Conservation (phyloP, 2,329 filamentous ascomycete species). For the Fusarium temperatum region DNA sequence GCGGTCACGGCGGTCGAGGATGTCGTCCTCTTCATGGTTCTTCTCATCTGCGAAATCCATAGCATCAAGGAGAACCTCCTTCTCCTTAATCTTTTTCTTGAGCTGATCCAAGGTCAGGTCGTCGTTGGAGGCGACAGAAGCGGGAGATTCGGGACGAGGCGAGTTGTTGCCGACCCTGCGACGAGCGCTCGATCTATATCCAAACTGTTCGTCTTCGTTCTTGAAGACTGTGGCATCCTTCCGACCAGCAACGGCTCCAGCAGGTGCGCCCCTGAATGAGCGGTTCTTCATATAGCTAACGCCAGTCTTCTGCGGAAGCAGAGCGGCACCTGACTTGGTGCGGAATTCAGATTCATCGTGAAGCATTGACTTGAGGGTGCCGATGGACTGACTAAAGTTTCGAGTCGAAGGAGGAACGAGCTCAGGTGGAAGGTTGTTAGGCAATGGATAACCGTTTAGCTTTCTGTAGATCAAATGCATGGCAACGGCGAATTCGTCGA, state of each 20-base stretch:
- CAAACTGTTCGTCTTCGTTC: constrained; percentile 92
- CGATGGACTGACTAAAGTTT: constrained; percentile 92
- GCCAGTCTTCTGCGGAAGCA: constrained; percentile 96
- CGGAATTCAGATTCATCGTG: constrained; percentile 88
- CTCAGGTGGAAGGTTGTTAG: constrained; percentile 86
- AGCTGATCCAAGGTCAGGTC: constrained; percentile 88
- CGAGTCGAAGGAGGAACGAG: constrained; percentile 93
- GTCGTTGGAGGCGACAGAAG: constrained; percentile 75
- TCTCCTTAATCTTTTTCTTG: constrained; percentile 91
- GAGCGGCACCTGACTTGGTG: constrained; percentile 87
- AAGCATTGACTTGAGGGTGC: constrained; percentile 89
- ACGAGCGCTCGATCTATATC: constrained; percentile 93
- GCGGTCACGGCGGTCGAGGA: constrained; percentile 87
- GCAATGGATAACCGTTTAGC: constrained; percentile 93
- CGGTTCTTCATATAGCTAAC: constrained; percentile 97
- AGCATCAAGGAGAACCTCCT: constrained; percentile 92
- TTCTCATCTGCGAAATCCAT: constrained; percentile 97
- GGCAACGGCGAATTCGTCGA: constrained; percentile 97
- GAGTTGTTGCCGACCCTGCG: constrained; percentile 83
- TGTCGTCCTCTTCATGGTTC: constrained; percentile 88
- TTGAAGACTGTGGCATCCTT: constrained; percentile 98
- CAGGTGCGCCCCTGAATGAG: constrained; percentile 78
- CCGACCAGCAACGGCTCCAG: constrained; percentile 67
- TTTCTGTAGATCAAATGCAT: constrained; percentile 99
- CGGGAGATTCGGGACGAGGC: constrained; percentile 81